Evolutionary conservation across 495 filamentous ascomycete species (phyloP).

Genomic region (Niebla homalea): DNA sequence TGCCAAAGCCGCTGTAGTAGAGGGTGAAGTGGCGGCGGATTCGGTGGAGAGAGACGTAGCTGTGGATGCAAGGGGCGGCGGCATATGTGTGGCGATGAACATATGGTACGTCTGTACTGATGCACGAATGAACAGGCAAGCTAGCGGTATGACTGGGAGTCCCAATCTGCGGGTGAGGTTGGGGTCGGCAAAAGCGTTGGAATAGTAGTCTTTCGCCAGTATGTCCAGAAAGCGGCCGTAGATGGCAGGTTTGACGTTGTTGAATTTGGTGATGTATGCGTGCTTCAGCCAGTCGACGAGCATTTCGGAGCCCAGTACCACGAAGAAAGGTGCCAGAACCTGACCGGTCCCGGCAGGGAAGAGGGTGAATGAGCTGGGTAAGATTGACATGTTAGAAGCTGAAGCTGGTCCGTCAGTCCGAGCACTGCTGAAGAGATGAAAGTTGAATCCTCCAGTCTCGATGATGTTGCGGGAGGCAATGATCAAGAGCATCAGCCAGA

Average conservation of each 20-base stretch:
- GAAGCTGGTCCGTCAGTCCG: constrained; percentile 28
- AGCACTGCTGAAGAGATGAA: constrained; percentile 19
- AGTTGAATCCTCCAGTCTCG: constrained; percentile 62
- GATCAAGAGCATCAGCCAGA: constrained; percentile 93
- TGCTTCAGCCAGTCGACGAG: constrained; percentile 96
- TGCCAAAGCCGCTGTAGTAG: constrained; percentile 57
- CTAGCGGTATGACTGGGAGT: constrained; percentile 80
- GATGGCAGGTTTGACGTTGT: constrained; percentile 80
- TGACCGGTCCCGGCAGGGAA: constrained; percentile 80
- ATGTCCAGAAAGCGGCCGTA: constrained; percentile 85
- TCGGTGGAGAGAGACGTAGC: constrained; percentile 49
- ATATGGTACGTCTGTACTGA: constrained; percentile 96
- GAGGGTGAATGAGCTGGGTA: constrained; percentile 78
- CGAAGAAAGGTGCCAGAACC: constrained; percentile 77
- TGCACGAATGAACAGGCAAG: constrained; percentile 89
- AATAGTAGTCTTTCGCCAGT: constrained; percentile 93
- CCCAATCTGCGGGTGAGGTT: constrained; percentile 81
- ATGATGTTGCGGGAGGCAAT: constrained; percentile 92
- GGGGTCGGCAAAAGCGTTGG: constrained; percentile 83
- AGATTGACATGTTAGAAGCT: constrained; percentile 45
- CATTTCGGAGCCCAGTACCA: constrained; percentile 93
- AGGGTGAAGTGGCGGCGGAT: constrained; percentile 44
- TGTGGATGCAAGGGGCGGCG: constrained; percentile 55
- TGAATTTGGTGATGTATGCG: constrained; percentile 96
- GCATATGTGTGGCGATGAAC: constrained; percentile 80